A percentile compares a stretch with the other conserved stretches of the same genome.
Evolutionary conservation across 1,139 yeast genomes (phyloP).

Genomic region (Scheffersomyces segobiensis): DNA sequence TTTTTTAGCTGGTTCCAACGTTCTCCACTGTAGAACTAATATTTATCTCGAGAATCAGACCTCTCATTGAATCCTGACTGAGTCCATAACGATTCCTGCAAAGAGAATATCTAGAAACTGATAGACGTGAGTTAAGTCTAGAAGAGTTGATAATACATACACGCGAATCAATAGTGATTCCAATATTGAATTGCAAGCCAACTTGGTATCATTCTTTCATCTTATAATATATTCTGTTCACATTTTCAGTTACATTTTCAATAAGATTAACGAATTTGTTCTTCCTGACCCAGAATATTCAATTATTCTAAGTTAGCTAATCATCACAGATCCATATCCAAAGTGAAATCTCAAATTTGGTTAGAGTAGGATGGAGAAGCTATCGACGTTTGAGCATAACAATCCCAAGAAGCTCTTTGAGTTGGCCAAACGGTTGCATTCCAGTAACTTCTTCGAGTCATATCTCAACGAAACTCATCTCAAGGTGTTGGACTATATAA

Average conservation of each 20-base stretch:
- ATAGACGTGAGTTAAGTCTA: not conserved
- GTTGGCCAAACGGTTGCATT: conserved; percentile 50
- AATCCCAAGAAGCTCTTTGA: conserved; percentile 41
- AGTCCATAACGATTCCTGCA: not conserved
- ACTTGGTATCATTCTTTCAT: not conserved
- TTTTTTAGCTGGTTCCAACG: not conserved
- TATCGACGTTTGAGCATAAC: conserved; percentile 45
- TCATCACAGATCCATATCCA: not conserved
- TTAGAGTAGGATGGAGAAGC: conserved; percentile 33
- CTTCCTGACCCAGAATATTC: not conserved
- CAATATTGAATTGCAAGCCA: not conserved
- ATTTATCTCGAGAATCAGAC: not conserved
- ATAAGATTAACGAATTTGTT: not conserved
- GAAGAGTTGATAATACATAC: not conserved
- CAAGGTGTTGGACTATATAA: conserved; percentile 49
- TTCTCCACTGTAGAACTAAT: not conserved
- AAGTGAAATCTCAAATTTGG: not conserved
- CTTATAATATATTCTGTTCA: not conserved
- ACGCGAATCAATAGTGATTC: not conserved
- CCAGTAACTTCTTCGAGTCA: conserved; percentile 52
- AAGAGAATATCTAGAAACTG: not conserved
- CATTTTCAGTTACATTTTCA: not conserved
- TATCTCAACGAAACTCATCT: conserved; percentile 65
- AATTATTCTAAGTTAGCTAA: not conserved
- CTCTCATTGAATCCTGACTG: not conserved